Conservation (phyloP, 2,329 filamentous ascomycete genomes). For the Epichloe coenophiala region DNA sequence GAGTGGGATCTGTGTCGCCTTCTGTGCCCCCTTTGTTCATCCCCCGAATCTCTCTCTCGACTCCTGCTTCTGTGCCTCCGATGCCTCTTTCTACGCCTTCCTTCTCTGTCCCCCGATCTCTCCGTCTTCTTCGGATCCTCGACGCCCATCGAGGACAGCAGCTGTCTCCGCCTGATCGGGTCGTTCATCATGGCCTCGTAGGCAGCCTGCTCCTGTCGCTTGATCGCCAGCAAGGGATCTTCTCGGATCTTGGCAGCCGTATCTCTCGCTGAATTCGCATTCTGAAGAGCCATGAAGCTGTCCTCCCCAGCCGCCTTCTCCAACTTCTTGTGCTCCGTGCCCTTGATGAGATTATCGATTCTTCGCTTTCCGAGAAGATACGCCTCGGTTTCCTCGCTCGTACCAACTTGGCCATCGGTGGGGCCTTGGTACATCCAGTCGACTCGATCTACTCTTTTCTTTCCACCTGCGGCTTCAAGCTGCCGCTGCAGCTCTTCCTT, state of each 20-base stretch:
- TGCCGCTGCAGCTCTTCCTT: slow-evolving; percentile 85
- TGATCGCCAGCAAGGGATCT: slow-evolving; percentile 86
- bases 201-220: slow-evolving; percentile 75
- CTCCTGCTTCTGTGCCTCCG: slow-evolving; percentile 5
- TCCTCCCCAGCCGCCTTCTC: slow-evolving; percentile 59
- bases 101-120: slow-evolving; percentile 17
- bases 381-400: slow-evolving; percentile 79
- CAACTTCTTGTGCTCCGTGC: slow-evolving; percentile 65
- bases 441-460: slow-evolving; percentile 67
- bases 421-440: slow-evolving; percentile 98
- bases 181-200: slow-evolving; percentile 73
- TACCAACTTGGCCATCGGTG: slow-evolving; percentile 59
- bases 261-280: slow-evolving; percentile 64
- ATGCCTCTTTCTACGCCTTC: slow-evolving; percentile 12
- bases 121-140: slow-evolving; percentile 34
- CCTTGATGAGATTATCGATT: slow-evolving; percentile 71
- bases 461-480: slow-evolving; percentile 77
- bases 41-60: slow-evolving; percentile 3
- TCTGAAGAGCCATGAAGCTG: slow-evolving; percentile 46
- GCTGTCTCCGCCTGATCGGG: slow-evolving; percentile 50
- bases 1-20: slow-evolving; percentile 32
- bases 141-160: slow-evolving; percentile 51
- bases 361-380: slow-evolving; percentile 86
- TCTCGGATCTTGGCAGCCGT: slow-evolving; percentile 76
- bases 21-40: slow-evolving; percentile 12